Conservation (phyloP, 495 filamentous ascomycete genomes). For the Aspergillus campestris region DNA sequence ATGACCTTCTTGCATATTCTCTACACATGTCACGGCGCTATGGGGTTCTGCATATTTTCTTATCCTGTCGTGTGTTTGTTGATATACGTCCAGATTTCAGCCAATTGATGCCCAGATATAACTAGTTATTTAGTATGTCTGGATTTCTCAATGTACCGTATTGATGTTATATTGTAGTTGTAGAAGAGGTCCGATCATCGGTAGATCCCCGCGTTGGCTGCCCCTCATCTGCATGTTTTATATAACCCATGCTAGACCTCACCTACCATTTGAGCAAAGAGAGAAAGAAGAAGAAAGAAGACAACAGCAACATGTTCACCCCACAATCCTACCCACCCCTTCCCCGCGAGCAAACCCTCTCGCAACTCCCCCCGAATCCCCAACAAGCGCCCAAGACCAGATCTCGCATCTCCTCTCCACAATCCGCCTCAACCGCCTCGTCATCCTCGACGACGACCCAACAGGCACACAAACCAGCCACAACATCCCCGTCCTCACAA, state of each 20-base stretch:
- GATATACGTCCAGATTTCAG: not conserved
- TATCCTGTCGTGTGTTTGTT: not conserved
- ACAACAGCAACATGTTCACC: slow-evolving; percentile 14
- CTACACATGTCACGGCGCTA: slow-evolving; percentile 19
- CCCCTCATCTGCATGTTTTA: no score
- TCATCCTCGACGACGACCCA: slow-evolving; percentile 48
- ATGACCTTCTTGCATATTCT: slow-evolving; percentile 9
- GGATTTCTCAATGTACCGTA: no score
- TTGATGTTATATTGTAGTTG: no score
- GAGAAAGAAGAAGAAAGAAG: not conserved
- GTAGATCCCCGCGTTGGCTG: not conserved
- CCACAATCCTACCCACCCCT: slow-evolving; percentile 19
- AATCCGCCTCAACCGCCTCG: slow-evolving; percentile 28
- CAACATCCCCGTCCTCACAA: slow-evolving; percentile 47
- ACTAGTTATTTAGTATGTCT: no score
- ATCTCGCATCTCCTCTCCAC: slow-evolving; percentile 26
- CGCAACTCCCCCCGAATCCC: slow-evolving; percentile 25
- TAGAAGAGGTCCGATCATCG: not conserved
- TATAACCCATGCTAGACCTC: not conserved
- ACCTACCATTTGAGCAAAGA: not conserved
- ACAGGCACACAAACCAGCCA: slow-evolving; percentile 52
- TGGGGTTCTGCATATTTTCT: not conserved
- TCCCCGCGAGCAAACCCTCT: slow-evolving; percentile 21
- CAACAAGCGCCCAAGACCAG: slow-evolving; percentile 25
- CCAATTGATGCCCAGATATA: no score